Base-by-base conservation (phyloP, 2,329 filamentous ascomycete genomes). In the Pseudogymnoascus sp. region DNA sequence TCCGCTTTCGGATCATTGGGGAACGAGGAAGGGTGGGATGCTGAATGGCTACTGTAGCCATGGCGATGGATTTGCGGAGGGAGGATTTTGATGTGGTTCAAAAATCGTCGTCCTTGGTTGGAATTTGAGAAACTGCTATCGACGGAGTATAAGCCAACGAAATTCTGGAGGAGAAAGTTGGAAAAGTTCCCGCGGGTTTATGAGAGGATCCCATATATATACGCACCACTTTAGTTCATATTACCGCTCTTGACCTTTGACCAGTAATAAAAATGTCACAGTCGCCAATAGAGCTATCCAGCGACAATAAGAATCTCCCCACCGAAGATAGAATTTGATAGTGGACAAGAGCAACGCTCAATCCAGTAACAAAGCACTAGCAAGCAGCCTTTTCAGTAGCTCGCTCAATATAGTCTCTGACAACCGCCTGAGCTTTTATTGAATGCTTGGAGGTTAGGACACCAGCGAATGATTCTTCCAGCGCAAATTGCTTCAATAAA, bases 21-120 rank as follows among this genome's bases (percentile, higher is more conserved):
- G 71, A 72, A 5, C 68, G 49, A 19, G 71, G 71, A 28, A 69
- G 71, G 9, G 69, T 71, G 8, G 71, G 69, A 19, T 69, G 65
- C 39, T 66, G 66, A 5, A 63, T 62, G 25, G 64, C 65, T 60
- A 55, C 63, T 28, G 60, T 22, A 64, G 65, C 12, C 64, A 58
- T 25, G 62, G 22, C 2, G 41, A 33, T 49, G 55, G 8, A 16
- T 30, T 5, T 30, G 16, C 14, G 2, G 28, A 19, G 49, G 0
- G 16, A 52, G 1, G 45, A 16, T 30, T 55, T 33, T 35, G 28
- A 2, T 14, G 28, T 30, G n/a, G 25, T 35, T 55, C 25, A 55
- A 55, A 25, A 55, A 12, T 12, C 49, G 49, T 19, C 9, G 19
- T 14, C 9, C 25, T 55, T 55, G 16, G n/a, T 35, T 35, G 28